phyloP scores from a whole-genome alignment of 345 rosid genomes.

The Lepidium sativum region DNA sequence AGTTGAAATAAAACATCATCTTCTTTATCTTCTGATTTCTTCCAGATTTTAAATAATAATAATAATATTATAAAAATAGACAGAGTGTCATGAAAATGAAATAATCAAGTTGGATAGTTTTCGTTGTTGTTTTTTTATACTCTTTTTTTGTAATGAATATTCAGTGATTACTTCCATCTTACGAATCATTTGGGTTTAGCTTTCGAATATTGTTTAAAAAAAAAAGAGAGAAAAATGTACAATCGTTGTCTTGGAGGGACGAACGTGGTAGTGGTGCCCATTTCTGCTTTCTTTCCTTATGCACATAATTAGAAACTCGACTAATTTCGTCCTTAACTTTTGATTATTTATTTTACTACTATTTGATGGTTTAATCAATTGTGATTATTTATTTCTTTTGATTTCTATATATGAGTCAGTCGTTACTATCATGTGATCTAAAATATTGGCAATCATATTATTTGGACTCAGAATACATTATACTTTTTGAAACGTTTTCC shows the following conservation, averaged over 20 bases:
- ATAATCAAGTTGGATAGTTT: not conserved
- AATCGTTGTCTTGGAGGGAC: slow-evolving; percentile 23
- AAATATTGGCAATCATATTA: slow-evolving; percentile 11
- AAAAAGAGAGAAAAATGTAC: slow-evolving; percentile 8
- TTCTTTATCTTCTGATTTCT: too few species aligned
- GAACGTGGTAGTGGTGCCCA: too few species aligned
- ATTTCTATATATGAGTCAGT: not conserved
- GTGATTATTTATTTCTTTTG: not conserved
- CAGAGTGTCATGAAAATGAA: not conserved
- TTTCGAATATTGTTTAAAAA: not conserved
- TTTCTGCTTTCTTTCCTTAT: slow-evolving; percentile 17
- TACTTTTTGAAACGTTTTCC: not conserved
- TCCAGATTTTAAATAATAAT: too few species aligned
- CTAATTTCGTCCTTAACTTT: not conserved
- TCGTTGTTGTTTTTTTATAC: too few species aligned
- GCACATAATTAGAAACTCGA: slow-evolving; percentile 22
- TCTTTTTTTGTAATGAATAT: slow-evolving; percentile 3
- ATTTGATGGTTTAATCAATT: too few species aligned
- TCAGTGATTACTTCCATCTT: not conserved
- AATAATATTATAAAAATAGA: too few species aligned
- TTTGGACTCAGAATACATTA: too few species aligned
- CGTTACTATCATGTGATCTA: slow-evolving; percentile 15
- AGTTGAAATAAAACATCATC: not conserved
- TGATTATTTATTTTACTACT: too few species aligned
- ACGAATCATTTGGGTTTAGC: slow-evolving; percentile 13